Conservation (phyloP, 129 eudicot genomes). For the Artemisia annua region DNA sequence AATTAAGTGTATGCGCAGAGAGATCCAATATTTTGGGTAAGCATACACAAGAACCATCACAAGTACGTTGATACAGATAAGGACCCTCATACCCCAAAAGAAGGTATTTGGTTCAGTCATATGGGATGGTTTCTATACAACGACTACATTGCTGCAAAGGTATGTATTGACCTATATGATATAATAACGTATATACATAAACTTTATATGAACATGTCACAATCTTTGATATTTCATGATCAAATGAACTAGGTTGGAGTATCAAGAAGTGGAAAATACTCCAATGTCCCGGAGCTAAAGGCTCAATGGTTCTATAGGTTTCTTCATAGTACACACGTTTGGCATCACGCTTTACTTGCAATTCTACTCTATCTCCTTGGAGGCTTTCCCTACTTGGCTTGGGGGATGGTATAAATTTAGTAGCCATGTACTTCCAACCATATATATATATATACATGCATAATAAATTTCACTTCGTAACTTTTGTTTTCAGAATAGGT, state of each 20-base stretch:
- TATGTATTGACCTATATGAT: not conserved
- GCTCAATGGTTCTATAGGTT: slow-evolving; percentile 28
- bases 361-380: slow-evolving; percentile 15
- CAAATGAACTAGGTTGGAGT: slow-evolving; percentile 19
- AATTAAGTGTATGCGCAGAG: not conserved
- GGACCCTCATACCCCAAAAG: slow-evolving; percentile 18
- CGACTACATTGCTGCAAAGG: slow-evolving; percentile 24
- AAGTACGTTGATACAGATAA: slow-evolving; percentile 26
- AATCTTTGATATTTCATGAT: not conserved
- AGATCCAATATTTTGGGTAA: slow-evolving; percentile 33
- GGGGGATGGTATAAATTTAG: slow-evolving; percentile 28
- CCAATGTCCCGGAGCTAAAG: slow-evolving; percentile 25
- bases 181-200: too few species aligned
- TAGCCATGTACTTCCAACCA: not conserved
- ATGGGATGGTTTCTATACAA: slow-evolving; percentile 29
- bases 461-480: not conserved
- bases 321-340: slow-evolving; percentile 22
- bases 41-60: slow-evolving; percentile 25
- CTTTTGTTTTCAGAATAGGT: not conserved
- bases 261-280: slow-evolving; percentile 21
- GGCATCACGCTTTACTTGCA: slow-evolving; percentile 15
- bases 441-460: too few species aligned
- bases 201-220: not conserved
- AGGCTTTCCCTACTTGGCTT: slow-evolving; percentile 32
- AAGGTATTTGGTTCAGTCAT: slow-evolving; percentile 30